Conservation (phyloP, 2,329 filamentous ascomycete species). For the Acarospora socialis region DNA sequence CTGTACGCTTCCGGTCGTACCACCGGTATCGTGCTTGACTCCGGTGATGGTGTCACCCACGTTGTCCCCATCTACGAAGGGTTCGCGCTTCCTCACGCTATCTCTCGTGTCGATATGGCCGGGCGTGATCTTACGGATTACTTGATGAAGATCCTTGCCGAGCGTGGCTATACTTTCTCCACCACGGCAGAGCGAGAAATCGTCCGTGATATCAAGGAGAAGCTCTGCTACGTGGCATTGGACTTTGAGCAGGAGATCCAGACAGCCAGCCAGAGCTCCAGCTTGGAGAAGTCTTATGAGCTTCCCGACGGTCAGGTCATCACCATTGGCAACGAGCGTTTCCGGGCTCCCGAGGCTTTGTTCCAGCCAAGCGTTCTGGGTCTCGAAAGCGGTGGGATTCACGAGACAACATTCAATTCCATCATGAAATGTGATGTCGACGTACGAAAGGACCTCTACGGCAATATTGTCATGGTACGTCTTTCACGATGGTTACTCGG, state of each 20-base stretch:
- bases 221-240: slow-evolving; percentile 99
- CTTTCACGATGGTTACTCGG: slow-evolving; percentile 8
- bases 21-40: slow-evolving; percentile 99
- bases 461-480: slow-evolving; percentile 99
- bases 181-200: slow-evolving; percentile 99
- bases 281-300: slow-evolving; percentile 99
- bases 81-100: slow-evolving; percentile 99
- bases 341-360: slow-evolving; percentile 98
- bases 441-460: slow-evolving; percentile 99
- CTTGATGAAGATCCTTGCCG: slow-evolving; percentile 99
- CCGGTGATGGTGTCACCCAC: slow-evolving; percentile 99
- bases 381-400: slow-evolving; percentile 97
- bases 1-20: slow-evolving; percentile 99
- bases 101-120: slow-evolving; percentile 99
- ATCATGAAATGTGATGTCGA: slow-evolving; percentile 99
- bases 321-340: slow-evolving; percentile 99
- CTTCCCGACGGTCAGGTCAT: slow-evolving; percentile 99
- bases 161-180: slow-evolving; percentile 99
- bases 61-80: slow-evolving; percentile 99
- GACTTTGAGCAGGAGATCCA: slow-evolving; percentile 99
- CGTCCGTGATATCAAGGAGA: slow-evolving; percentile 99
- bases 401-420: slow-evolving; percentile 99
- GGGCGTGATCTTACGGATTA: slow-evolving; percentile 99
- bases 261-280: slow-evolving; percentile 97
- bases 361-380: slow-evolving; percentile 98